Conservation (phyloP, 768 basidiomycete genomes). For the Trametes gibbosa region DNA sequence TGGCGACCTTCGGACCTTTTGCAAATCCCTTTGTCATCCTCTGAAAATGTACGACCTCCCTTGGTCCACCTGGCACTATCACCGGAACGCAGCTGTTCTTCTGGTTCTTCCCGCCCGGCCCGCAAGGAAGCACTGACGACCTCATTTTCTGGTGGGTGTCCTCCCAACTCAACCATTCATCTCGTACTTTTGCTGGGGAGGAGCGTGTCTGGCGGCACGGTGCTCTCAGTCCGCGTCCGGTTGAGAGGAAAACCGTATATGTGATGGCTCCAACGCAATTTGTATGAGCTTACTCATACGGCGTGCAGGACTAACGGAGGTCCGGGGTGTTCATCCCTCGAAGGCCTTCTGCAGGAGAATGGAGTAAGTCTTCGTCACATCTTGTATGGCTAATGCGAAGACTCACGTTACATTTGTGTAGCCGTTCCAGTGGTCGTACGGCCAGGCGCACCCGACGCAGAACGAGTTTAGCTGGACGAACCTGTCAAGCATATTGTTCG, state of each 20-base stretch:
- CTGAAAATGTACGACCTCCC: background rate
- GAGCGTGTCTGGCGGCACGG: background rate
- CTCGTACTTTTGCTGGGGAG: background rate
- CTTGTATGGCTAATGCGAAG: too few relatives aligned
- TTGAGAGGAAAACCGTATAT: too few relatives aligned
- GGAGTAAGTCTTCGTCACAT: conserved; percentile 45
- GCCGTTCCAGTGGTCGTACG: conserved; percentile 67
- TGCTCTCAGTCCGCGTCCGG: too few relatives aligned
- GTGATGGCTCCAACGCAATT: too few relatives aligned
- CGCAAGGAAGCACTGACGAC: conserved; percentile 67
- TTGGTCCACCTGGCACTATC: background rate
- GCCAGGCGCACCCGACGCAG: conserved; percentile 58
- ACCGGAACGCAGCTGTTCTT: conserved; percentile 58
- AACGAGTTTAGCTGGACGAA: conserved; percentile 81
- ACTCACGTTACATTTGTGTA: conserved; percentile 24
- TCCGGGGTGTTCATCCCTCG: conserved; percentile 73
- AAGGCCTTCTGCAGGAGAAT: conserved; percentile 74
- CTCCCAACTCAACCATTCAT: background rate
- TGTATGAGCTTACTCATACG: background rate
- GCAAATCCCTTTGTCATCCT: too few relatives aligned
- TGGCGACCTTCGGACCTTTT: background rate
- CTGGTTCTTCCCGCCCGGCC: conserved; percentile 83
- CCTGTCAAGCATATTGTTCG: conserved; percentile 68
- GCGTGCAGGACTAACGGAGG: conserved; percentile 71
- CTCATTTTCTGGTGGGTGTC: conserved; percentile 65